Percentiles rank a stretch among this genome's conserved stretches.
Evolutionary conservation across 768 basidiomycete species (phyloP).

Genomic region (Auricularia cornea): DNA sequence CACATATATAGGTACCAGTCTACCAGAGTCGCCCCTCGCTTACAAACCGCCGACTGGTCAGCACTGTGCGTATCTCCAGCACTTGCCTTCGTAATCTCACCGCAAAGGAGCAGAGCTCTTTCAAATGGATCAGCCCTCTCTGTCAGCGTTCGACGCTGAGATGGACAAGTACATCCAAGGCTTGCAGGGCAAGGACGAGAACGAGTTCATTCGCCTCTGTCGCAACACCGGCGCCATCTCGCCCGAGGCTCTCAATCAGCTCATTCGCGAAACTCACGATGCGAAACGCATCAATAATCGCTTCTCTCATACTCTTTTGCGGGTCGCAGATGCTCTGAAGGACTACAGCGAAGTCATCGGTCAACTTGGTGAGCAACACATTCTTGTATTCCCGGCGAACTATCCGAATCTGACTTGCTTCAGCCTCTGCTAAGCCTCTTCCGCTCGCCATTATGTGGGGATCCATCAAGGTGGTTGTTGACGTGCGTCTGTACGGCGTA

Average conservation of each 20-base stretch:
- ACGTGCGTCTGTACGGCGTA: neutral
- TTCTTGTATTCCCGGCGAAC: no score
- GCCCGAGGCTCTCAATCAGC: neutral
- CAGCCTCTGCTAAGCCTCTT: constrained; percentile 2
- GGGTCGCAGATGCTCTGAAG: neutral
- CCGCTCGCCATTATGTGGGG: constrained; percentile 5
- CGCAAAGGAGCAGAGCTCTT: no score
- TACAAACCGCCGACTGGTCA: no score
- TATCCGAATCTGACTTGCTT: neutral
- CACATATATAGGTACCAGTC: no score
- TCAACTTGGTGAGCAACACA: constrained; percentile 1
- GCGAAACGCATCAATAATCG: neutral
- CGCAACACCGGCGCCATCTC: neutral
- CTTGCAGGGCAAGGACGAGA: neutral
- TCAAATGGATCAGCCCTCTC: no score
- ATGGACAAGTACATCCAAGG: neutral
- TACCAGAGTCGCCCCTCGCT: no score
- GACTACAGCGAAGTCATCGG: neutral
- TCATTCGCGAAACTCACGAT: neutral
- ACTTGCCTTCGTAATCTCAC: no score
- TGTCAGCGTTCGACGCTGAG: no score
- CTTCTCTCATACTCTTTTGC: neutral
- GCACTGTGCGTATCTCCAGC: no score
- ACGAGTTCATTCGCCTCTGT: neutral
- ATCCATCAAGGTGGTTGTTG: constrained; percentile 2